These are phyloP conservation scores for Lophium mytilinum DNA, from an alignment of 495 filamentous ascomycete genomes.

Conservation along the genomic window DNA sequence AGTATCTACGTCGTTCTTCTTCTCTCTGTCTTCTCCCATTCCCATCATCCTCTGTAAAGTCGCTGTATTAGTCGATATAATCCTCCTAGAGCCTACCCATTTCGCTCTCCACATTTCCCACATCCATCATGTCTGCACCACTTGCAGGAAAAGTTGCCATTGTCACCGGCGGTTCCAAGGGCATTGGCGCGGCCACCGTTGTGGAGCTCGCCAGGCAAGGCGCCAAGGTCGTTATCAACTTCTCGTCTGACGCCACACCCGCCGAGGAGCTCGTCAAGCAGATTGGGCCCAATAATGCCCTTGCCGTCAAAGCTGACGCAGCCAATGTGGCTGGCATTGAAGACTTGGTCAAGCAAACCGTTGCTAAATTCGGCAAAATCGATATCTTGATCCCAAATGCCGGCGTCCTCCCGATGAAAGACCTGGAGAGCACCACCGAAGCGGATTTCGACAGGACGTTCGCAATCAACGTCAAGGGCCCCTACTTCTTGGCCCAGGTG, in stretches of 20 bases:
- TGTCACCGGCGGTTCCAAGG: slow-evolving; percentile 60
- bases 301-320: slow-evolving; percentile 50
- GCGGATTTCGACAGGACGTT: slow-evolving; percentile 50
- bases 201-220: slow-evolving; percentile 48
- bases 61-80: too few relatives aligned
- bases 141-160: slow-evolving; percentile 52
- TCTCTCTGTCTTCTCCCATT: too few relatives aligned
- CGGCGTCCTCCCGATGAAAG: slow-evolving; percentile 44
- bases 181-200: slow-evolving; percentile 56
- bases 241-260: slow-evolving; percentile 42
- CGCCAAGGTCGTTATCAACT: slow-evolving; percentile 59
- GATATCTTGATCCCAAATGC: slow-evolving; percentile 61
- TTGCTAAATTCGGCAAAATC: slow-evolving; percentile 44
- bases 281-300: slow-evolving; percentile 44
- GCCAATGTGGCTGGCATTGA: slow-evolving; percentile 36
- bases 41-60: too few relatives aligned
- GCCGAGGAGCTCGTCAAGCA: slow-evolving; percentile 49
- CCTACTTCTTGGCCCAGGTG: slow-evolving; percentile 56
- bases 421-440: slow-evolving; percentile 51
- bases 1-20: too few relatives aligned
- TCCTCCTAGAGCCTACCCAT: too few relatives aligned
- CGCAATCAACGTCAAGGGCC: slow-evolving; percentile 58
- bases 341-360: slow-evolving; percentile 37
- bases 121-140: slow-evolving; percentile 12
- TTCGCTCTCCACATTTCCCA: not conserved